These are phyloP conservation scores for Knoxia roxburghii DNA, from an alignment of 257 asterid genomes.

Conservation along the genomic window DNA sequence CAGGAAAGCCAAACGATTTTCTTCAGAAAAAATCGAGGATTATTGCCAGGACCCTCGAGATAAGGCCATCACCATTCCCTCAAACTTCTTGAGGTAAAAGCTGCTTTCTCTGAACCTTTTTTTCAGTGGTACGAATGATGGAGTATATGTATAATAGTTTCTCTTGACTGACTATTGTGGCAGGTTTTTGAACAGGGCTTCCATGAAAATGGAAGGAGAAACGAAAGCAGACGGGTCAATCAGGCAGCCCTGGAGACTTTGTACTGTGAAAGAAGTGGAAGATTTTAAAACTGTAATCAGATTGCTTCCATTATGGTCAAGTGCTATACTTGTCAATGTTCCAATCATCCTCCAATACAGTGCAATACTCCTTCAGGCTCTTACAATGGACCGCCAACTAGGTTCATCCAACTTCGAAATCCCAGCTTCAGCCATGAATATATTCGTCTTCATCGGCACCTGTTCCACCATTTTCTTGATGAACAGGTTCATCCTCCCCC, in stretches of 20 bases:
- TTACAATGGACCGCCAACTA: slow-evolving; percentile 18
- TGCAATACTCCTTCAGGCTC: slow-evolving; percentile 22
- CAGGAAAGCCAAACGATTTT: slow-evolving; percentile 19
- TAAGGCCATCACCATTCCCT: not conserved
- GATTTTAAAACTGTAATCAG: slow-evolving; percentile 17
- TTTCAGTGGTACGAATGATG: no score
- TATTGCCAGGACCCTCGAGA: not conserved
- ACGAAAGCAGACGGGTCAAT: slow-evolving; percentile 11
- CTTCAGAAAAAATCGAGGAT: slow-evolving; percentile 16
- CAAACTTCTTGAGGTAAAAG: slow-evolving; percentile 4
- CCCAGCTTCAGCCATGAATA: slow-evolving; percentile 18
- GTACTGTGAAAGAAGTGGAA: slow-evolving; percentile 20
- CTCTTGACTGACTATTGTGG: no score
- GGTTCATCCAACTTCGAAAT: slow-evolving; percentile 19
- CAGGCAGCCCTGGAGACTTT: slow-evolving; percentile 11
- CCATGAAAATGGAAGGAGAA: slow-evolving; percentile 18
- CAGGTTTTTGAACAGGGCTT: slow-evolving; percentile 22
- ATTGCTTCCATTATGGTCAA: slow-evolving; percentile 25
- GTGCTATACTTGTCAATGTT: slow-evolving; percentile 12
- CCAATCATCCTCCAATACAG: slow-evolving; percentile 14
- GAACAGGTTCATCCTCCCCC: slow-evolving; percentile 6
- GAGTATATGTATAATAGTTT: no score
- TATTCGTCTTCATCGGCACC: not conserved
- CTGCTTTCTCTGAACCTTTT: not conserved
- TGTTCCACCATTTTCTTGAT: slow-evolving; percentile 8